These are phyloP conservation scores for Eucalyptus microcorys DNA, from an alignment of 345 rosid species.

Conservation along the genomic window DNA sequence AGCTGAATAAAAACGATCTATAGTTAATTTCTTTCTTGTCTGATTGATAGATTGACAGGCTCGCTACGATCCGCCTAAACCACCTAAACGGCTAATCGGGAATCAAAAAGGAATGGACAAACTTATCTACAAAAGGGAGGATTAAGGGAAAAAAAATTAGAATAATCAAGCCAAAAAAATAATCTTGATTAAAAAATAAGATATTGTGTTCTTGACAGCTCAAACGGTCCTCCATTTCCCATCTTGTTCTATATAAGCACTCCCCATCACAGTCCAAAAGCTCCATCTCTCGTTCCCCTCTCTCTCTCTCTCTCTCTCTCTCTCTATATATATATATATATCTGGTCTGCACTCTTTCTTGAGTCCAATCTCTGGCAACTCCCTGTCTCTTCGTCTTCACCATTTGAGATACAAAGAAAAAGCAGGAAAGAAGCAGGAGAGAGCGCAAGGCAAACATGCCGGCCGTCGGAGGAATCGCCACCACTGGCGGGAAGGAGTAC, in stretches of 20 bases:
- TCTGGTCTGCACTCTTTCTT: not conserved
- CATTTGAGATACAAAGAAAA: not conserved
- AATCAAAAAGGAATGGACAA: not conserved
- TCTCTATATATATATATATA: not conserved
- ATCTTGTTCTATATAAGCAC: slow-evolving; percentile 10
- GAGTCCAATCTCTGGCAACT: not conserved
- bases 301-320: not conserved
- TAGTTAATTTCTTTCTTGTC: not conserved
- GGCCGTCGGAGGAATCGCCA: slow-evolving; percentile 35
- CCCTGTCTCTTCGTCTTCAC: not conserved
- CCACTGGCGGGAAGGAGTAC: slow-evolving; percentile 42
- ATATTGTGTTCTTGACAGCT: slow-evolving; percentile 15
- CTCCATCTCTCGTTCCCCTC: not conserved
- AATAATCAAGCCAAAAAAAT: not conserved
- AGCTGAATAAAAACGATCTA: not conserved
- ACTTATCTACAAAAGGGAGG: not conserved
- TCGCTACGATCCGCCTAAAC: not conserved
- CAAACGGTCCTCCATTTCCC: not conserved
- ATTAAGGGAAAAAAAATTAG: not conserved
- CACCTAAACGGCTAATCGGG: not conserved
- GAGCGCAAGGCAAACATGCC: slow-evolving; percentile 15
- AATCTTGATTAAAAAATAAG: not conserved
- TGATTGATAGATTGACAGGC: too few species aligned
- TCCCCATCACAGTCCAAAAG: not conserved
- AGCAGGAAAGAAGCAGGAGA: not conserved